phyloP scores from a whole-genome alignment of 495 filamentous ascomycete species.

The Trichoderma gamsii region DNA sequence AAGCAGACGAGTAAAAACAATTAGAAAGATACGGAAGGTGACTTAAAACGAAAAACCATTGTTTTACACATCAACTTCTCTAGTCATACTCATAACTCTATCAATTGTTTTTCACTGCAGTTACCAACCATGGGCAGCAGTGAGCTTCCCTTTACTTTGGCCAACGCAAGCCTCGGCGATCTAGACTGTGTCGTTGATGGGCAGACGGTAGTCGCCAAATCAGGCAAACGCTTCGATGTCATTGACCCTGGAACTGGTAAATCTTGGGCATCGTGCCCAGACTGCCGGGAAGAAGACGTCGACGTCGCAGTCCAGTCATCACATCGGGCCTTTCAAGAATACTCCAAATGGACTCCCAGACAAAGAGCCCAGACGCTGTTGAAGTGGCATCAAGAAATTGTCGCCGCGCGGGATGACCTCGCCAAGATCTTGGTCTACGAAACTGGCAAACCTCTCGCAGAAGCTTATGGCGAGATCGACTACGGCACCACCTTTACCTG shows the following conservation, averaged over 20 bases:
- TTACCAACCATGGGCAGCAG: background rate
- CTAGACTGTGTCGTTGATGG: conserved; percentile 23
- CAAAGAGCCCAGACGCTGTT: conserved; percentile 56
- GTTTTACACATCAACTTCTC: background rate
- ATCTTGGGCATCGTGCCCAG: conserved; percentile 59
- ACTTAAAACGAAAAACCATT: background rate
- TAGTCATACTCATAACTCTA: background rate
- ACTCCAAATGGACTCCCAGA: conserved; percentile 53
- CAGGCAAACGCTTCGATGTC: conserved; percentile 24
- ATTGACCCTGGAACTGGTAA: conserved; percentile 60
- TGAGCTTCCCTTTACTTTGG: conserved; percentile 16
- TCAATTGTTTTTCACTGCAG: background rate
- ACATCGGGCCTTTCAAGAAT: conserved; percentile 55
- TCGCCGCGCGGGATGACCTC: conserved; percentile 47
- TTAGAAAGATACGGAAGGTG: too few relatives aligned
- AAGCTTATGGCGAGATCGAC: conserved; percentile 54
- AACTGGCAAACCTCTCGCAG: conserved; percentile 57
- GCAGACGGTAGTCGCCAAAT: conserved; percentile 19
- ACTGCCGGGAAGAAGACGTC: conserved; percentile 55
- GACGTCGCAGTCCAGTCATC: conserved; percentile 53
- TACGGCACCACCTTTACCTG: conserved; percentile 56
- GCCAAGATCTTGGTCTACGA: conserved; percentile 56
- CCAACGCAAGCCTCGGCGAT: conserved; percentile 18
- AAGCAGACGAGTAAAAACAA: background rate
- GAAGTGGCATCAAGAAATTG: conserved; percentile 52